Evolutionary conservation across 495 filamentous ascomycete genomes (phyloP).

Genomic region (Aspergillus nanangensis): DNA sequence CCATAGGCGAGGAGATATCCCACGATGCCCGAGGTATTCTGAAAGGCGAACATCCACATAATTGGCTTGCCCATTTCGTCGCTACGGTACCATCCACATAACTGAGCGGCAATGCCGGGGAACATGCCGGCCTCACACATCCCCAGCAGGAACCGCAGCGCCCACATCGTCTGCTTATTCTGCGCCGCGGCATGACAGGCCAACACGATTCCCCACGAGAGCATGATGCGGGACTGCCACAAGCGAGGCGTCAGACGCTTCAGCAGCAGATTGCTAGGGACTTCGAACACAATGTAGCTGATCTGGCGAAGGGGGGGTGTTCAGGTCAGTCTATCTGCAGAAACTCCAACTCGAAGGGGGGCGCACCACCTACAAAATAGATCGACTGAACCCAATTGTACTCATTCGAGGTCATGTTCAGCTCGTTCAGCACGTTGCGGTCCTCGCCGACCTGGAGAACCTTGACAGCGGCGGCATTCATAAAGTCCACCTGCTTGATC

Average conservation of each 20-base stretch:
- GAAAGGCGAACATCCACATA: constrained; percentile 26
- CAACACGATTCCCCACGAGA: constrained; percentile 30
- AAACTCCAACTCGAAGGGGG: too few species aligned
- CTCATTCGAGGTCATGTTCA: constrained; percentile 26
- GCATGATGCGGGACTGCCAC: constrained; percentile 33
- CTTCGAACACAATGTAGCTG: constrained; percentile 31
- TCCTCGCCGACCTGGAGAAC: constrained; percentile 30
- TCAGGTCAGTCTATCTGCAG: neutral
- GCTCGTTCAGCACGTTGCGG: constrained; percentile 23
- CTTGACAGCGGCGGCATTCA: constrained; percentile 30
- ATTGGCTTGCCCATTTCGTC: constrained; percentile 31
- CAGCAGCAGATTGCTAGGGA: constrained; percentile 26
- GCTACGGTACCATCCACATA: constrained; percentile 34
- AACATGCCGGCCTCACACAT: constrained; percentile 36
- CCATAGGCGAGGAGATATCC: constrained; percentile 29
- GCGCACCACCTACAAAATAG: too few species aligned
- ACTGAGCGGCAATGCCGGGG: constrained; percentile 30
- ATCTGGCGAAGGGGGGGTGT: too few species aligned
- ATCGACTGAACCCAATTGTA: constrained; percentile 34
- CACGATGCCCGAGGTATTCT: constrained; percentile 26
- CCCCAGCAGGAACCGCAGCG: constrained; percentile 31
- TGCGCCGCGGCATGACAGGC: constrained; percentile 31
- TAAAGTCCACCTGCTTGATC: constrained; percentile 30
- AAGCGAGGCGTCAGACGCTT: constrained; percentile 28
- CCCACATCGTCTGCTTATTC: constrained; percentile 24